Evolutionary conservation across 768 basidiomycete genomes (phyloP).

Genomic region (Psilocybe cyanescens): DNA sequence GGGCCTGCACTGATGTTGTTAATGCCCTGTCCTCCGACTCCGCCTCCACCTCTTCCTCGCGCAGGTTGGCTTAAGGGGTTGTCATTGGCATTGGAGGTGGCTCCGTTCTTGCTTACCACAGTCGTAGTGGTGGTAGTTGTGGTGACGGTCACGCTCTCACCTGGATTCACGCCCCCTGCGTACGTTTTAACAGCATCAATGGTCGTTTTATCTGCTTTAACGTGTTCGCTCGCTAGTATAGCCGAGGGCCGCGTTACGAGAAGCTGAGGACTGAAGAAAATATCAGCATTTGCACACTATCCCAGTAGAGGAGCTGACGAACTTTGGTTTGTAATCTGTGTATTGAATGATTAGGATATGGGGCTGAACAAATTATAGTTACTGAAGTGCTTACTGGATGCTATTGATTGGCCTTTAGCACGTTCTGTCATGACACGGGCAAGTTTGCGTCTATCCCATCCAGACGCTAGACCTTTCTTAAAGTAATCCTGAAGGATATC

Average conservation of each 20-base stretch:
- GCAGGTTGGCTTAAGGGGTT: not conserved
- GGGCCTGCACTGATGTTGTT: conserved; percentile 16
- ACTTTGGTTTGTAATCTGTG: conserved; percentile 29
- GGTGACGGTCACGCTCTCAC: conserved; percentile 26
- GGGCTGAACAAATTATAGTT: not conserved
- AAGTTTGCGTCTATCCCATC: conserved; percentile 36
- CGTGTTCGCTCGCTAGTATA: conserved; percentile 17
- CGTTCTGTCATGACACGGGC: conserved; percentile 29
- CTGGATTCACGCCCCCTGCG: conserved; percentile 17
- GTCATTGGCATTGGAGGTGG: conserved; percentile 3
- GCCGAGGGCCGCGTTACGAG: conserved; percentile 14
- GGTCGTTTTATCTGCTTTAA: conserved; percentile 20
- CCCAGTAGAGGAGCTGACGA: not conserved
- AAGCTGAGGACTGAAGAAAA: conserved; percentile 18
- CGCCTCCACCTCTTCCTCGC: not conserved
- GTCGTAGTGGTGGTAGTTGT: conserved; percentile 29
- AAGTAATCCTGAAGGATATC: conserved; percentile 29
- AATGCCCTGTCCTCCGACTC: not conserved
- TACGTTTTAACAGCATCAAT: conserved; percentile 23
- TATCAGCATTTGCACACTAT: not conserved
- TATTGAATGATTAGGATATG: not conserved
- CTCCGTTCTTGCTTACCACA: conserved; percentile 23
- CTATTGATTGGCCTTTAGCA: conserved; percentile 32
- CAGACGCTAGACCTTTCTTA: conserved; percentile 21
- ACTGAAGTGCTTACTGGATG: conserved; percentile 28